These are phyloP conservation scores for Bipolaris oryzae DNA, from an alignment of 2,329 filamentous ascomycete genomes.

Conservation along the genomic window DNA sequence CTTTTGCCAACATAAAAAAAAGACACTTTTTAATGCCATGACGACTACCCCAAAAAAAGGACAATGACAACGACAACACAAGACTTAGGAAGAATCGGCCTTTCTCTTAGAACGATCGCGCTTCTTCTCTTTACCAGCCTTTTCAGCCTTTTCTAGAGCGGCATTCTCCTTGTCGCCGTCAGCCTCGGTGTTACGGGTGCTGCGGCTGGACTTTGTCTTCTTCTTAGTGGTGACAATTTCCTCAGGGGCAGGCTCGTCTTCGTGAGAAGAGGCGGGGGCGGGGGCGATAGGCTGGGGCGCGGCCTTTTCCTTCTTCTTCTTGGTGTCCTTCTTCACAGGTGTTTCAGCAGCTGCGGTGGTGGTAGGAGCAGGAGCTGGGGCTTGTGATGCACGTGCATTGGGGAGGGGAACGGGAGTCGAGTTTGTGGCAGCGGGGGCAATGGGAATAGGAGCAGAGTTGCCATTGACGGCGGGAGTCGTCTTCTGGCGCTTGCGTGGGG, in stretches of 20 bases:
- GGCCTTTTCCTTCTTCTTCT: constrained; percentile 42
- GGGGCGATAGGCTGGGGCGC: constrained; percentile 35
- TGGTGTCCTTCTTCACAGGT: constrained; percentile 43
- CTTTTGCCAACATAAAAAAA: too few species aligned
- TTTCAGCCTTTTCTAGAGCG: constrained; percentile 19
- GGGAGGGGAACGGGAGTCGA: constrained; percentile 39
- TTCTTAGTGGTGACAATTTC: constrained; percentile 40
- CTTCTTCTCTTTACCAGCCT: constrained; percentile 37
- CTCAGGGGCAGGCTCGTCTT: constrained; percentile 36
- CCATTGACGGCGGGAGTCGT: constrained; percentile 36
- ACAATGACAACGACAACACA: neutral
- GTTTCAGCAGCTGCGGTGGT: constrained; percentile 20
- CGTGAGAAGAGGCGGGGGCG: constrained; percentile 26
- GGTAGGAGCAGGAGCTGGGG: constrained; percentile 23
- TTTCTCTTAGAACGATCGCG: constrained; percentile 44
- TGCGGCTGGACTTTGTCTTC: constrained; percentile 44
- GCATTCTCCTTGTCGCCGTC: constrained; percentile 38
- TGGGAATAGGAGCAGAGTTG: constrained; percentile 18
- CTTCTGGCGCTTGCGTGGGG: constrained; percentile 50
- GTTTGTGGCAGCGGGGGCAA: constrained; percentile 23
- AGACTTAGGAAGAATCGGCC: constrained; percentile 27
- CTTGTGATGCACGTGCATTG: constrained; percentile 16
- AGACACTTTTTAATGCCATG: too few species aligned
- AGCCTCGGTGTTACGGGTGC: constrained; percentile 41
- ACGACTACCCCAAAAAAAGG: neutral